Base-by-base conservation (phyloP, 805 yeast genomes). In the Dipodascopsis uninucleata region DNA sequence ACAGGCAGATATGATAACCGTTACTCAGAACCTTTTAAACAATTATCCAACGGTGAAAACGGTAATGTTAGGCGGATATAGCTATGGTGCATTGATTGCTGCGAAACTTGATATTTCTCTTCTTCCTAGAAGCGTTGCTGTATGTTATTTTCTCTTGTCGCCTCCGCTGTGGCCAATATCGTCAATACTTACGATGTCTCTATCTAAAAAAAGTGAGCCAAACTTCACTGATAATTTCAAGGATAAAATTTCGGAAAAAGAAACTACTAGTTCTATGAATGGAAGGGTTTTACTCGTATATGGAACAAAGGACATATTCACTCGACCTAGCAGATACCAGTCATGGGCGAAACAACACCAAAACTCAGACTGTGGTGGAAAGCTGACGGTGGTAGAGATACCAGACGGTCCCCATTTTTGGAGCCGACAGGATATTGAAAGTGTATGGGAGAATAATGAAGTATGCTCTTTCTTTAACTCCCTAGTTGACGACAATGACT, bases 121-220 rank as follows among this genome's bases (percentile, higher is more conserved):
- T n/a, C 6, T 14, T 8, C 45, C 49, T 6, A 17, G 5, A 3
- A 40, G 39, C 28, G 43, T 45, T 14, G 23, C 35, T 9, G 29
- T 47, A 18, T 31, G 43, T 18, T 38, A 43, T 14, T 31, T 41
- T 40, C 33, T 49, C 3, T 21, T 49, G 5, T 49, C 54, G 10
- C 53, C 54, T 18, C 49, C 52, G 3, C 25, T 49, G 23, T 49
- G 51, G 52, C 54, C 54, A 3, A 29, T 33, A n/a, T 23, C 39
- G 21, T 37, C 36, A 4, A 21, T 28, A 14, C 34, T 49, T 16
- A 45, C 53, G 6, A 16, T 49, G 1, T 18, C 41, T 9, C 4
- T 49, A 5, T 22, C 37, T 18, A 31, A 23, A 10, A 23, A n/a
- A n/a, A n/a, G n/a, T n/a, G n/a, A n/a, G n/a, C n/a, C n/a, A n/a